A percentile compares a stretch with the other conserved stretches of the same genome.
Evolutionary conservation across 805 yeast genomes (phyloP).

Genomic region (Zygoascus biomembranicola): DNA sequence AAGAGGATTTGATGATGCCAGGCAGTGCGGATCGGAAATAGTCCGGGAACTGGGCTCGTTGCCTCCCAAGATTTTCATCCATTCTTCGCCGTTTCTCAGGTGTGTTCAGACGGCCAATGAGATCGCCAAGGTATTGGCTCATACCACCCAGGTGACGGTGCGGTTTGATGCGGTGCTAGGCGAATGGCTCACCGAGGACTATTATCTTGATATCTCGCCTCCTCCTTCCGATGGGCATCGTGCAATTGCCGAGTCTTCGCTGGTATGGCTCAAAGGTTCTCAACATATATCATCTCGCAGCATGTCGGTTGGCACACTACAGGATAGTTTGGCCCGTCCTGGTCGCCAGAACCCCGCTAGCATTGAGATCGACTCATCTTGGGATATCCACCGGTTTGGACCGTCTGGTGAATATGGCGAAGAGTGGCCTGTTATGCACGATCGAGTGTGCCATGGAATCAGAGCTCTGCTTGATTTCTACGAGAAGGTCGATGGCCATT

Average conservation of each 20-base stretch:
- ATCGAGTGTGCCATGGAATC: constrained; percentile 24
- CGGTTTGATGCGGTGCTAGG: constrained; percentile 29
- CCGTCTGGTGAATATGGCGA: constrained; percentile 30
- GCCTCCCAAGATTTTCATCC: constrained; percentile 16
- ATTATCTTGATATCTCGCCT: constrained; percentile 26
- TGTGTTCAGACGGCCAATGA: constrained; percentile 30
- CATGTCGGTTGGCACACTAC: not conserved
- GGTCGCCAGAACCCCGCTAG: constrained; percentile 1
- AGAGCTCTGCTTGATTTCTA: constrained; percentile 20
- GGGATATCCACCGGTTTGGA: constrained; percentile 24
- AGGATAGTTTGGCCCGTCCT: not conserved
- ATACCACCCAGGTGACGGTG: constrained; percentile 4
- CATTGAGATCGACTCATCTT: constrained; percentile 15
- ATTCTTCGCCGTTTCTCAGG: constrained; percentile 31
- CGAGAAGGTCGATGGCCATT: constrained; percentile 2
- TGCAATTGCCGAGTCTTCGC: constrained; percentile 21
- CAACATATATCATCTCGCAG: not conserved
- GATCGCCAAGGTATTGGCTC: constrained; percentile 18
- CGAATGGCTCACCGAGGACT: constrained; percentile 33
- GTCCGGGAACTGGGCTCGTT: constrained; percentile 8
- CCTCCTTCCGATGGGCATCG: constrained; percentile 31
- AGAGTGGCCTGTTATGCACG: constrained; percentile 30
- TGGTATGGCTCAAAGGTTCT: constrained; percentile 14
- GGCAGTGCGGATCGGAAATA: constrained; percentile 16
- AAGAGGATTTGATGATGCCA: constrained; percentile 23